phyloP scores from a whole-genome alignment of 768 basidiomycete species.

The Leccinellum rugosiceps region DNA sequence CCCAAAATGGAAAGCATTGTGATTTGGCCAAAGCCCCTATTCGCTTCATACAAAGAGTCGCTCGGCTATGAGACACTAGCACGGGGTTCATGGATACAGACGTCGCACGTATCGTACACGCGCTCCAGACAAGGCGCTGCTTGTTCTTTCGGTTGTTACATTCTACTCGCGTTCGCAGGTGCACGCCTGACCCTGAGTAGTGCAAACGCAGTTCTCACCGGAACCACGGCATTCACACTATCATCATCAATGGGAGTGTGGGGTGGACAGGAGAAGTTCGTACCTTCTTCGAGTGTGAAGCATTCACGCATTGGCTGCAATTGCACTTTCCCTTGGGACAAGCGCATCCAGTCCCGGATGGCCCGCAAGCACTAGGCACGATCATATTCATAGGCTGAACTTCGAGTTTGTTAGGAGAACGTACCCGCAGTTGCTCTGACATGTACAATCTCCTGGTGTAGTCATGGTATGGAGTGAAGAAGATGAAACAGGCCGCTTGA shows the following conservation, averaged over 20 bases:
- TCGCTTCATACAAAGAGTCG: slow-evolving; percentile 5
- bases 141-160: slow-evolving; percentile 8
- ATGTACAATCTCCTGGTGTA: slow-evolving; percentile 21
- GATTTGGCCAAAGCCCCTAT: background rate
- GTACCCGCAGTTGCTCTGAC: slow-evolving; percentile 28
- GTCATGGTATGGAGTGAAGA: slow-evolving; percentile 17
- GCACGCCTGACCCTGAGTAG: slow-evolving; percentile 12
- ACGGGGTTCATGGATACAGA: background rate
- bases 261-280: background rate
- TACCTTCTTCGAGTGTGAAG: slow-evolving; percentile 24
- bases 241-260: background rate
- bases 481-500: background rate
- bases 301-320: slow-evolving; percentile 31
- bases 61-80: background rate
- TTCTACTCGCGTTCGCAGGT: slow-evolving; percentile 19
- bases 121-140: background rate
- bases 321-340: slow-evolving; percentile 31
- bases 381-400: background rate
- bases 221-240: slow-evolving; percentile 23
- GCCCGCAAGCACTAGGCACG: slow-evolving; percentile 28
- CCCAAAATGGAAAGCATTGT: slow-evolving; percentile 8
- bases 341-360: slow-evolving; percentile 29
- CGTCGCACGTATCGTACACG: slow-evolving; percentile 2
- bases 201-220: slow-evolving; percentile 16
- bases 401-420: background rate